A percentile compares a stretch with the other conserved stretches of the same genome.
Evolutionary conservation across 768 basidiomycete genomes (phyloP).

Genomic region (Tricholoma furcatifolium): DNA sequence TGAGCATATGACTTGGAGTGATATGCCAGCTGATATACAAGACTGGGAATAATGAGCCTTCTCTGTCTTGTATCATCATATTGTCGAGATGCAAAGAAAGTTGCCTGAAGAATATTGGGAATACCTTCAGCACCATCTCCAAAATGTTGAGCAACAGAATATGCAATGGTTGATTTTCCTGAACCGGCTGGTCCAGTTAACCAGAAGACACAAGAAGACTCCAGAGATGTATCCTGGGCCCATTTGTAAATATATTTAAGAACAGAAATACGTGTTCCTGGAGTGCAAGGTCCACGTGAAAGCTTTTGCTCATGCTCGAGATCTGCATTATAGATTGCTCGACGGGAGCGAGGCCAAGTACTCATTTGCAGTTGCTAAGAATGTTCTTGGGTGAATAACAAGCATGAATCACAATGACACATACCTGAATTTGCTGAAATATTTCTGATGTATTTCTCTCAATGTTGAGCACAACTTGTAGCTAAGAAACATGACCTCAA

Average conservation of each 20-base stretch:
- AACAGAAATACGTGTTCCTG: conserved; percentile 23
- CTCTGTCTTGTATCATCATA: conserved; percentile 13
- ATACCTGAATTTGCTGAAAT: conserved; percentile 12
- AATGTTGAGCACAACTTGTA: neutral
- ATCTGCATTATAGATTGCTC: neutral
- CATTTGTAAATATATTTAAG: conserved; percentile 18
- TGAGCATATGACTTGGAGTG: neutral
- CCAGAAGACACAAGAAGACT: conserved; percentile 11
- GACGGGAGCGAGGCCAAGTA: neutral
- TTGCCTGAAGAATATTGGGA: conserved; percentile 18
- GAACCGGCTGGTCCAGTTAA: conserved; percentile 3
- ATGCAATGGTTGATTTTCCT: conserved; percentile 26
- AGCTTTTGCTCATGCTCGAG: neutral
- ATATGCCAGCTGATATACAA: conserved; percentile 5
- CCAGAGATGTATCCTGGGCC: conserved; percentile 19
- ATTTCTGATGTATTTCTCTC: conserved; percentile 6
- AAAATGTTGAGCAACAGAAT: conserved; percentile 11
- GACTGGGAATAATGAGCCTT: conserved; percentile 20
- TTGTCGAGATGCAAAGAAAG: conserved; percentile 27
- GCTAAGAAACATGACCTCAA: neutral
- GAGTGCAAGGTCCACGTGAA: conserved; percentile 1
- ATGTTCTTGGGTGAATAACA: conserved; percentile 14
- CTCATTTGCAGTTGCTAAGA: neutral
- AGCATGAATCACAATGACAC: conserved; percentile 19
- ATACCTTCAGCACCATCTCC: conserved; percentile 19